Conservation (phyloP, 176 grass and related monocot genomes). For the Typha latifolia region DNA sequence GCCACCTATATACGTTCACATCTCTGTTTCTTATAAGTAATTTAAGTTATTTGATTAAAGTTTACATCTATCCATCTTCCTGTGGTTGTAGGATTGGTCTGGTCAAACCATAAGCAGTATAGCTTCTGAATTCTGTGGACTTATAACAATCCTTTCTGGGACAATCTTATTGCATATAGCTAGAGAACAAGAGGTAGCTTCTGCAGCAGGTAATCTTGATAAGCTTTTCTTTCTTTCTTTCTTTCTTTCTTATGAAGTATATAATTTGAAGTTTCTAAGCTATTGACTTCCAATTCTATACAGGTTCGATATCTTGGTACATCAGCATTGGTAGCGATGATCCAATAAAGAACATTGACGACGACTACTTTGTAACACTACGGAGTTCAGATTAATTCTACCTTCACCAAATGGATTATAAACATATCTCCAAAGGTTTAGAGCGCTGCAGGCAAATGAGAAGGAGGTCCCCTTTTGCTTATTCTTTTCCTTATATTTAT, state of each 20-base stretch:
- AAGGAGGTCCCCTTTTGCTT: too few species aligned
- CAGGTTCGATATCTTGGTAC: conserved; percentile 83
- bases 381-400: conserved; percentile 41
- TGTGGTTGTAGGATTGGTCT: conserved; percentile 59
- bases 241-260: neutral
- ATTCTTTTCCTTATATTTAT: neutral
- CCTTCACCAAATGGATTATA: neutral
- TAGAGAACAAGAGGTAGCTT: conserved; percentile 47
- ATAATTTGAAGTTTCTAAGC: conserved; percentile 10
- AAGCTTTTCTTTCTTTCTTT: too few species aligned
- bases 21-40: conserved; percentile 5
- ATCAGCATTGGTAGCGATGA: conserved; percentile 66
- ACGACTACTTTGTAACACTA: conserved; percentile 67
- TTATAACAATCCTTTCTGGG: conserved; percentile 83
- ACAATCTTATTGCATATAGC: conserved; percentile 77
- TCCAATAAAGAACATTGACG: conserved; percentile 71
- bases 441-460: too few species aligned
- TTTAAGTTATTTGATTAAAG: conserved; percentile 4
- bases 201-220: conserved; percentile 31
- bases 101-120: conserved; percentile 75
- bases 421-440: too few species aligned
- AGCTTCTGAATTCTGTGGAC: conserved; percentile 80
- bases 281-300: conserved; percentile 44
- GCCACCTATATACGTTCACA: neutral
- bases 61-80: conserved; percentile 14